These are phyloP conservation scores for Botryosphaeria agaves DNA, from an alignment of 2,329 filamentous ascomycete species.

Conservation along the genomic window DNA sequence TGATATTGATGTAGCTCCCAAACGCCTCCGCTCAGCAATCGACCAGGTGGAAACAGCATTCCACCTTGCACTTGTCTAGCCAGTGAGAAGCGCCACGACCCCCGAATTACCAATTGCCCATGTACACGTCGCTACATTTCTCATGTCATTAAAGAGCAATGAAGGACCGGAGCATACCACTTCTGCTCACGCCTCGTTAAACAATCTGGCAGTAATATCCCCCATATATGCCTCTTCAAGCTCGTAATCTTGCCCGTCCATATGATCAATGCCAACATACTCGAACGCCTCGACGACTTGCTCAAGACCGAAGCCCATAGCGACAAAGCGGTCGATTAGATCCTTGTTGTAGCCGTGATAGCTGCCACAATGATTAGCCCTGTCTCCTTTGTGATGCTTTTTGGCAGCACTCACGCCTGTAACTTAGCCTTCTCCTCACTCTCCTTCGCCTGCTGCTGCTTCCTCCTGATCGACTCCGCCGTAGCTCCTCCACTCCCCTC, in stretches of 20 bases:
- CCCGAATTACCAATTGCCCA: too few relatives aligned
- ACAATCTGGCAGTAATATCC: conserved; percentile 69
- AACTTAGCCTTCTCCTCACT: conserved; percentile 38
- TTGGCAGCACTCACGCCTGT: conserved; percentile 27
- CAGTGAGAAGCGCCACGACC: too few relatives aligned
- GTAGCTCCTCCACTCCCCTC: conserved; percentile 35
- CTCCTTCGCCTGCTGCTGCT: conserved; percentile 35
- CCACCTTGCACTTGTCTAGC: too few relatives aligned
- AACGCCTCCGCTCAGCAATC: too few relatives aligned
- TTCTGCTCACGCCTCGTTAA: conserved; percentile 49
- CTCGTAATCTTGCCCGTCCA: conserved; percentile 62
- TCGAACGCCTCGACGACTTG: conserved; percentile 74
- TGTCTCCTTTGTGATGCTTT: background rate
- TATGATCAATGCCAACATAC: conserved; percentile 64
- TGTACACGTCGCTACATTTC: too few relatives aligned
- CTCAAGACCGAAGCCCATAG: conserved; percentile 83
- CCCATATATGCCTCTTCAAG: conserved; percentile 84
- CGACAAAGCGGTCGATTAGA: conserved; percentile 66
- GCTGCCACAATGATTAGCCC: background rate
- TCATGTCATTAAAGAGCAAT: too few relatives aligned
- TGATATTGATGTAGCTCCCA: too few relatives aligned
- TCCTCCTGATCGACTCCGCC: conserved; percentile 34
- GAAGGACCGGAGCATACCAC: too few relatives aligned
- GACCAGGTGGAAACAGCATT: too few relatives aligned
- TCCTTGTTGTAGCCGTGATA: conserved; percentile 79